phyloP scores from a whole-genome alignment of 768 basidiomycete genomes.

The Serendipita indica region DNA sequence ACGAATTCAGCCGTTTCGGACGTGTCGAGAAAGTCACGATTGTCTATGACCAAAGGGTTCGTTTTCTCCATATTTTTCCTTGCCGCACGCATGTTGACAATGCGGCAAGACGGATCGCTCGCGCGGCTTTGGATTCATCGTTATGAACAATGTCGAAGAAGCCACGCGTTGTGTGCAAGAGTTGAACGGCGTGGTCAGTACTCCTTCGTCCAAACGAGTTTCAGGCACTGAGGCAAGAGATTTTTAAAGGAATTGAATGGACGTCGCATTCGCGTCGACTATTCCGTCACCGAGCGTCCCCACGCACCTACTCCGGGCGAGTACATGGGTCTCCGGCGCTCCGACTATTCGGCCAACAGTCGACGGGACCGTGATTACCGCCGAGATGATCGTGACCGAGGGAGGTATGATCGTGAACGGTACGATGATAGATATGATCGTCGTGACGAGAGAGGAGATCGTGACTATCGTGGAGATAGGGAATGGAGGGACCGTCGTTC shows the following conservation, averaged over 20 bases:
- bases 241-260: constrained; percentile 71
- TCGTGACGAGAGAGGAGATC: constrained; percentile 10
- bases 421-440: constrained; percentile 31
- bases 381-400: constrained; percentile 30
- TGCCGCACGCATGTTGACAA: constrained; percentile 12
- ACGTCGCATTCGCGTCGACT: constrained; percentile 92
- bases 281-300: constrained; percentile 83
- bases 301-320: constrained; percentile 95
- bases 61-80: constrained; percentile 22
- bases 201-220: not conserved
- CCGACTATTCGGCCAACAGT: constrained; percentile 26
- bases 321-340: constrained; percentile 86
- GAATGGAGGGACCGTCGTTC: constrained; percentile 75
- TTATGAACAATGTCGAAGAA: constrained; percentile 80
- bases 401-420: constrained; percentile 22
- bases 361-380: constrained; percentile 22
- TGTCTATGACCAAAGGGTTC: constrained; percentile 89
- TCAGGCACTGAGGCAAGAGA: too few species aligned
- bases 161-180: constrained; percentile 77
- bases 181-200: constrained; percentile 77
- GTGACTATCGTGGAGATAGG: constrained; percentile 31
- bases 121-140: constrained; percentile 95
- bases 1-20: constrained; percentile 82
- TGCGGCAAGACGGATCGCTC: constrained; percentile 72
- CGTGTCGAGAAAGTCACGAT: constrained; percentile 90